Evolutionary conservation across 352 stramenopile genomes (phyloP).

Genomic region (Blastocystis sp.): DNA sequence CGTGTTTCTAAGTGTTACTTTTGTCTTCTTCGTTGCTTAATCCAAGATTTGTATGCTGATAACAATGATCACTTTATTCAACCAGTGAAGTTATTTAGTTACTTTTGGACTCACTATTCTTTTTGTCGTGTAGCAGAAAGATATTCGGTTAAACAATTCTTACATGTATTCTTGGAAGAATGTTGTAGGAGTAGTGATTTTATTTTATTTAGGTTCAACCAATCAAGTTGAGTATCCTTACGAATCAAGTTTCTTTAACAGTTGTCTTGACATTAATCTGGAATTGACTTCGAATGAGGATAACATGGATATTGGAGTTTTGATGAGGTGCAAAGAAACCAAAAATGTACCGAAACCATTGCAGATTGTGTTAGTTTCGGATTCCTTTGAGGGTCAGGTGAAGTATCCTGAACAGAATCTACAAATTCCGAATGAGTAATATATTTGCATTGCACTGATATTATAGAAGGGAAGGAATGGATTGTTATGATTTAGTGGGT

Average conservation of each 20-base stretch:
- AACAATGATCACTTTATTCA: background rate
- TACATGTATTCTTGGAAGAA: too few species aligned
- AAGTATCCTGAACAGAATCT: background rate
- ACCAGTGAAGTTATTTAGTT: background rate
- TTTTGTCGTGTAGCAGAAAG: too few species aligned
- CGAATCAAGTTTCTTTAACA: too few species aligned
- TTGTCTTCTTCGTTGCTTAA: background rate
- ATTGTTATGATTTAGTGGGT: constrained; percentile 19
- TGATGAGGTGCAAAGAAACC: too few species aligned
- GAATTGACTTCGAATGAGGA: too few species aligned
- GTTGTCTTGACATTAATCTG: too few species aligned
- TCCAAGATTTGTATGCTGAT: background rate
- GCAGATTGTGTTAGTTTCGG: background rate
- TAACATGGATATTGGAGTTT: too few species aligned
- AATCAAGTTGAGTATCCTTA: too few species aligned
- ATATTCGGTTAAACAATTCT: too few species aligned
- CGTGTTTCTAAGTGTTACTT: background rate
- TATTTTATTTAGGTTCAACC: too few species aligned
- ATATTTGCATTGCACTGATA: background rate
- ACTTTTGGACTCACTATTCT: background rate
- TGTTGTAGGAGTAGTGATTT: too few species aligned
- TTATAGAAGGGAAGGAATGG: background rate
- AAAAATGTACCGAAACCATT: too few species aligned
- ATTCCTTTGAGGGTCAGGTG: background rate
- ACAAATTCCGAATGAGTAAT: background rate